Conservation (phyloP, 2,329 filamentous ascomycete genomes). For the Pestalotiopsis sp. region DNA sequence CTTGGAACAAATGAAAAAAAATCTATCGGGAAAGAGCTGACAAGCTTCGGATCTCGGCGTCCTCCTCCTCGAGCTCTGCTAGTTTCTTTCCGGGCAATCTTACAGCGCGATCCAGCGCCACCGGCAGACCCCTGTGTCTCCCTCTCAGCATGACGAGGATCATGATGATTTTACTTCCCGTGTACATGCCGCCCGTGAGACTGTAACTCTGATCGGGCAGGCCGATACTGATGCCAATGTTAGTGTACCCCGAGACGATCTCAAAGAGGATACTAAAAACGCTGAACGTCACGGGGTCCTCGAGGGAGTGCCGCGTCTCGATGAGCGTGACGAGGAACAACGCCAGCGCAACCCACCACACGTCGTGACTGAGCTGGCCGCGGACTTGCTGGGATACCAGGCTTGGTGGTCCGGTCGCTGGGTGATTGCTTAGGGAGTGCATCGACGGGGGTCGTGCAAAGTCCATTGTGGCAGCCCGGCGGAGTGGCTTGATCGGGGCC, state of each 20-base stretch:
- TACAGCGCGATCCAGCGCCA: slow-evolving; percentile 9
- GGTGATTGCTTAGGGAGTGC: slow-evolving; percentile 9
- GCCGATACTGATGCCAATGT: slow-evolving; percentile 59
- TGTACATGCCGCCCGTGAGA: slow-evolving; percentile 56
- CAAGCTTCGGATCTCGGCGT: slow-evolving; percentile 9
- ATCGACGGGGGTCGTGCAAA: slow-evolving; percentile 4
- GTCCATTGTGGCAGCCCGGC: slow-evolving; percentile 18
- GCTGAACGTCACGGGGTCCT: slow-evolving; percentile 53
- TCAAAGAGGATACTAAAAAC: slow-evolving; percentile 62
- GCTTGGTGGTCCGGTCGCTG: slow-evolving; percentile 22
- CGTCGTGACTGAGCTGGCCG: slow-evolving; percentile 63
- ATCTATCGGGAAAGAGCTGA: slow-evolving; percentile 2
- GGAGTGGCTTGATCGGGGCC: slow-evolving; percentile 13
- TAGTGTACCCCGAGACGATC: slow-evolving; percentile 59
- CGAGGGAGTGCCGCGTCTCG: slow-evolving; percentile 55
- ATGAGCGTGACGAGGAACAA: slow-evolving; percentile 62
- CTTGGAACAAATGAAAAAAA: not conserved
- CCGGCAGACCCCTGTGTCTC: slow-evolving; percentile 7
- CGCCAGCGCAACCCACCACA: slow-evolving; percentile 65
- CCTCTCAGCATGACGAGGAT: slow-evolving; percentile 9
- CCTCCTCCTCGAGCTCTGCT: slow-evolving; percentile 10
- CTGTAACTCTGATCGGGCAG: slow-evolving; percentile 53
- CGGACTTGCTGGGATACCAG: slow-evolving; percentile 59
- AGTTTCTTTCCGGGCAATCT: slow-evolving; percentile 11
- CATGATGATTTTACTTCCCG: slow-evolving; percentile 35